phyloP scores from a whole-genome alignment of 2,329 filamentous ascomycete genomes.

The Aspergillus puulaauensis region DNA sequence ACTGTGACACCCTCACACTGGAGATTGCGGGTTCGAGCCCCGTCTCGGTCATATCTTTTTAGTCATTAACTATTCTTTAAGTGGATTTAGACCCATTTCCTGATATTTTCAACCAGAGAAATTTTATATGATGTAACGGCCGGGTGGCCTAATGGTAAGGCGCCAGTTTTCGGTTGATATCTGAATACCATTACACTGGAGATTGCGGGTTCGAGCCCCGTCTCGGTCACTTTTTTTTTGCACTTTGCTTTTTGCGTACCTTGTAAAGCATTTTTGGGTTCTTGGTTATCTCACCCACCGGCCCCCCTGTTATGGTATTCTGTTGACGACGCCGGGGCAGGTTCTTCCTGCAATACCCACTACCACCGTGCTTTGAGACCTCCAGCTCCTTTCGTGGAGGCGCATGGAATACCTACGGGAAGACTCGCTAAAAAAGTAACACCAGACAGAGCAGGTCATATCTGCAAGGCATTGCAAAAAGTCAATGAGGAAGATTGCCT shows the following conservation, averaged over 20 bases:
- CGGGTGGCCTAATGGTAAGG: neutral
- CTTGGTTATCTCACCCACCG: neutral
- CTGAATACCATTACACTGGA: neutral
- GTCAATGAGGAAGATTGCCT: neutral
- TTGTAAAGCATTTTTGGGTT: neutral
- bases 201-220: neutral
- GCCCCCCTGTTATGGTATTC: too few species aligned
- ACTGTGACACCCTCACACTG: neutral
- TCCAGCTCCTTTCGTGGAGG: too few species aligned
- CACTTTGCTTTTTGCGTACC: neutral
- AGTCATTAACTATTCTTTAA: neutral
- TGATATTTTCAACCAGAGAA: fast-evolving
- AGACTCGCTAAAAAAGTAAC: too few species aligned
- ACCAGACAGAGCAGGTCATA: too few species aligned
- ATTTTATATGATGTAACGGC: neutral
- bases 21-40: neutral
- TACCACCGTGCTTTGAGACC: too few species aligned
- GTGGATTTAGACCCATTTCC: too few species aligned
- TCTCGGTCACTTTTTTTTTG: neutral
- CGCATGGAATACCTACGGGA: too few species aligned
- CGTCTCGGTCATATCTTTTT: neutral
- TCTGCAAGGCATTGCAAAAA: too few species aligned
- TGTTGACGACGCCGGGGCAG: too few species aligned
- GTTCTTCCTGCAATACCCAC: too few species aligned
- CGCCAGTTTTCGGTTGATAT: neutral